phyloP scores from a whole-genome alignment of 2,329 filamentous ascomycete genomes.

The Periconia sp. region DNA sequence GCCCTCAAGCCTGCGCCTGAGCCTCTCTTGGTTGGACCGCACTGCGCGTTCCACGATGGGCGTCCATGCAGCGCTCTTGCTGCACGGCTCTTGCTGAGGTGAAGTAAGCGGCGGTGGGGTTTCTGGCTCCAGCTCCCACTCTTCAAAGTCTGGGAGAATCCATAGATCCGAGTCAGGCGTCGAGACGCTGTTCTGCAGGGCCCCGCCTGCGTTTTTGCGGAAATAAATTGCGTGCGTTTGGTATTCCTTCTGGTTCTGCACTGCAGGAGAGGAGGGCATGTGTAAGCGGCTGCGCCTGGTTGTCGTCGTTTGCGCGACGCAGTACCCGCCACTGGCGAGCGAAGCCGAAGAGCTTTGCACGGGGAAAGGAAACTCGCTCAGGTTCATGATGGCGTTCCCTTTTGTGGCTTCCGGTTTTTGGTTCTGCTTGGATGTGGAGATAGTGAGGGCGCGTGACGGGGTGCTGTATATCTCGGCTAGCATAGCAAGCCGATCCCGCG shows the following conservation, averaged over 20 bases:
- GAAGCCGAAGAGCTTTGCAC: conserved; percentile 8
- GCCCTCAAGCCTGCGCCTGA: conserved; percentile 30
- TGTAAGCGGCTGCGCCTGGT: conserved; percentile 12
- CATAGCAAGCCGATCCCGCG: conserved; percentile 20
- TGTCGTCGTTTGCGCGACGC: conserved; percentile 13
- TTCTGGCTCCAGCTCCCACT: conserved; percentile 24
- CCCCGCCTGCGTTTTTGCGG: conserved; percentile 8
- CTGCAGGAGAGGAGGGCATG: not conserved
- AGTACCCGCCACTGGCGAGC: conserved; percentile 11
- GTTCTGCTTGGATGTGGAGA: conserved; percentile 10
- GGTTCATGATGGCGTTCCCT: not conserved
- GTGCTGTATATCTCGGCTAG: conserved; percentile 17
- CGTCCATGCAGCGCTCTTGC: conserved; percentile 12
- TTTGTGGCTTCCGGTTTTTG: conserved; percentile 1
- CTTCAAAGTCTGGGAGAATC: conserved; percentile 36
- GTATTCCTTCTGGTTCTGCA: conserved; percentile 1
- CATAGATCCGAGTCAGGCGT: conserved; percentile 32
- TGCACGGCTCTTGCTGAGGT: conserved; percentile 2
- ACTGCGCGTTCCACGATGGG: conserved; percentile 27
- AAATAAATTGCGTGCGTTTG: not conserved
- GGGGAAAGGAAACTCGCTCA: not conserved
- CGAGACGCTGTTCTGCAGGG: conserved; percentile 25
- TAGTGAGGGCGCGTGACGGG: conserved; percentile 18
- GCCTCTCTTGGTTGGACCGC: conserved; percentile 31
- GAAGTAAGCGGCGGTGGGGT: not conserved